Percentiles rank a stretch among this genome's conserved stretches.
Conservation (phyloP, 768 basidiomycete species). For the Mycena epipterygia region DNA sequence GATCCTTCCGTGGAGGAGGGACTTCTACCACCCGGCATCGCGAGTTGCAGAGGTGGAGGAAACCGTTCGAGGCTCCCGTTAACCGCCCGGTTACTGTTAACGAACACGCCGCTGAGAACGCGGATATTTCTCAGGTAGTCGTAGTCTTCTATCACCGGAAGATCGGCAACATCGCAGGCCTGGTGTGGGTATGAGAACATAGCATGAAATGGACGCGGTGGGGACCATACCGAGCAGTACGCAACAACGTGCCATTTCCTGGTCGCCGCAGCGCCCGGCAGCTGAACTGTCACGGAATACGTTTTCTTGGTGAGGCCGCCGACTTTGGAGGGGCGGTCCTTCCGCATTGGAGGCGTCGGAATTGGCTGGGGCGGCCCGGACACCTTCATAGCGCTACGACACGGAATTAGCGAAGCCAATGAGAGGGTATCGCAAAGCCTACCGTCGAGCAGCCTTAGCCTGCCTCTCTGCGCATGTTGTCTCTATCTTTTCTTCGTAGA, state of each 20-base stretch:
- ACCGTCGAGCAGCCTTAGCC: slow-evolving; percentile 71
- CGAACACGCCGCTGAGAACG: slow-evolving; percentile 65
- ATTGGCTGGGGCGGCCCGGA: slow-evolving; percentile 59
- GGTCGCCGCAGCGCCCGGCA: slow-evolving; percentile 56
- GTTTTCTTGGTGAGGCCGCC: slow-evolving; percentile 77
- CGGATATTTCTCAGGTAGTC: slow-evolving; percentile 62
- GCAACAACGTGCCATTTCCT: slow-evolving; percentile 76
- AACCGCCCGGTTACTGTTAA: slow-evolving; percentile 52
- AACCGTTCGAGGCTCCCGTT: slow-evolving; percentile 5
- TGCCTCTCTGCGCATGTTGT: slow-evolving; percentile 71
- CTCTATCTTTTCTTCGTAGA: slow-evolving; percentile 75
- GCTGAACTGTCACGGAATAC: slow-evolving; percentile 69
- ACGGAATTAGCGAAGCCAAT: background rate
- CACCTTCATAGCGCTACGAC: slow-evolving; percentile 59
- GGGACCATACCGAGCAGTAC: slow-evolving; percentile 63
- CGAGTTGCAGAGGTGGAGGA: background rate
- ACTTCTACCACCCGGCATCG: background rate
- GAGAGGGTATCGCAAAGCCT: slow-evolving; percentile 25
- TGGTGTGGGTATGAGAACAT: slow-evolving; percentile 3
- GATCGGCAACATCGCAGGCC: slow-evolving; percentile 53
- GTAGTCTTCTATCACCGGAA: slow-evolving; percentile 69
- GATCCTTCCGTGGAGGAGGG: background rate
- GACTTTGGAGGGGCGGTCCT: slow-evolving; percentile 70
- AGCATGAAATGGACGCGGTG: background rate
- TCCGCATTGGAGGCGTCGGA: slow-evolving; percentile 63